Evolutionary conservation across 2,329 filamentous ascomycete genomes (phyloP).

Genomic region (Huntiella bhutanensis): DNA sequence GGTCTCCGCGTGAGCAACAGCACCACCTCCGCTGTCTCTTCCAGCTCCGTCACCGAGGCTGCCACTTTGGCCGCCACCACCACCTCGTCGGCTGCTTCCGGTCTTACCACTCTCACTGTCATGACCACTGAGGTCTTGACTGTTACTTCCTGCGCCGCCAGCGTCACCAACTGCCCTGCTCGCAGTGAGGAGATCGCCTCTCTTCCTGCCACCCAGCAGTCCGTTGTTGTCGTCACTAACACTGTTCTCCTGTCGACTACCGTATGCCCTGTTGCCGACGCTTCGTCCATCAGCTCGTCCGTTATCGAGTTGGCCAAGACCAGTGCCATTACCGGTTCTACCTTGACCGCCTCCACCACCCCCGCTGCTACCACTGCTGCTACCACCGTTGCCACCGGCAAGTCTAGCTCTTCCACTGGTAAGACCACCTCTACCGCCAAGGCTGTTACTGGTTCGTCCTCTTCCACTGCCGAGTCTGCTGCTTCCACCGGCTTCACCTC

Average conservation of each 20-base stretch:
- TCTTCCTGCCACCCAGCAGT: conserved; percentile 19
- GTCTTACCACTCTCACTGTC: conserved; percentile 27
- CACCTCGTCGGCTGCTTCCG: conserved; percentile 13
- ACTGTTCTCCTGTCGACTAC: conserved; percentile 22
- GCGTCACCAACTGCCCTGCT: conserved; percentile 36
- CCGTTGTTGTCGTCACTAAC: conserved; percentile 21
- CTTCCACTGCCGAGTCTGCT: conserved; percentile 12
- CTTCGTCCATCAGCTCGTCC: conserved; percentile 20
- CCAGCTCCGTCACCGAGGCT: background rate
- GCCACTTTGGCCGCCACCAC: background rate
- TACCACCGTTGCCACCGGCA: background rate
- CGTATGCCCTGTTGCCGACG: conserved; percentile 28
- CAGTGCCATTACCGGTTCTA: conserved; percentile 21
- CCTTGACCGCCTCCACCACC: conserved; percentile 18
- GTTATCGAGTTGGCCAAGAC: conserved; percentile 20
- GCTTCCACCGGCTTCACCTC: conserved; percentile 1
- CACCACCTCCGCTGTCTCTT: background rate
- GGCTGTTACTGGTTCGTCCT: background rate
- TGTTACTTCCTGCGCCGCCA: conserved; percentile 37
- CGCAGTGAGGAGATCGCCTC: conserved; percentile 15
- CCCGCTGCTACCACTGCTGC: background rate
- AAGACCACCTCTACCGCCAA: background rate
- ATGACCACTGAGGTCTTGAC: conserved; percentile 36
- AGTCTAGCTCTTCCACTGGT: background rate
- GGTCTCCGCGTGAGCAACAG: background rate